Percentiles rank a stretch among this genome's conserved stretches.
Conservation (phyloP, 148 eudicot genomes). For the Silene latifolia region DNA sequence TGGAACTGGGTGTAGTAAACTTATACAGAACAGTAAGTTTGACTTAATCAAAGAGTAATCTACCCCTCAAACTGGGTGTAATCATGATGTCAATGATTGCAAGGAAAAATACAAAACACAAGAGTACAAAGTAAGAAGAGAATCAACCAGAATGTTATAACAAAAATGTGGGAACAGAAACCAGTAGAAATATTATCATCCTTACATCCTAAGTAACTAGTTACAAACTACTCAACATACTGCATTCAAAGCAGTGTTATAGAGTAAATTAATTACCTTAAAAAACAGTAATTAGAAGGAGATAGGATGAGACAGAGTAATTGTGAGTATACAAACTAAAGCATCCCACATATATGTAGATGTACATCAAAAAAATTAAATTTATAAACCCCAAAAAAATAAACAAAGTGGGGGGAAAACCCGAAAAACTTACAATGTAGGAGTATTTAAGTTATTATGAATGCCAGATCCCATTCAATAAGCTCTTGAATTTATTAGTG, state of each 20-base stretch:
- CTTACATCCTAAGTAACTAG: conserved; percentile 18
- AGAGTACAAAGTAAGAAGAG: neutral
- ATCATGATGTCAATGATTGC: too few relatives aligned
- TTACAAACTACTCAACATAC: conserved; percentile 33
- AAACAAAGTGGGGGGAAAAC: conserved; percentile 12
- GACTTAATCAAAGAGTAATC: too few relatives aligned
- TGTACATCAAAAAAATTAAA: conserved; percentile 24
- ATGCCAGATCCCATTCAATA: conserved; percentile 67
- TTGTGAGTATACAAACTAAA: conserved; percentile 20
- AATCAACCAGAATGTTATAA: neutral
- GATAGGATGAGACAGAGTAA: neutral
- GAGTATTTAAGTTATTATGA: conserved; percentile 27
- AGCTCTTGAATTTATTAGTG: conserved; percentile 46
- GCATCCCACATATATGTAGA: conserved; percentile 34
- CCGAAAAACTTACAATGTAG: conserved; percentile 15
- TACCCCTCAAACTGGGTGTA: too few relatives aligned
- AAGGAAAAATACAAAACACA: neutral
- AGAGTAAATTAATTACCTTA: conserved; percentile 12
- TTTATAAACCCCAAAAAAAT: conserved; percentile 15
- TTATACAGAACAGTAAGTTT: too few relatives aligned
- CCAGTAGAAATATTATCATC: neutral
- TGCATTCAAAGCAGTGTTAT: conserved; percentile 24
- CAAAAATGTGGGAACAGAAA: neutral
- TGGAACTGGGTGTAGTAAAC: too few relatives aligned
- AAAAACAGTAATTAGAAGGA: conserved; percentile 16